phyloP scores from a whole-genome alignment of 2,329 filamentous ascomycete species.

The Tolypocladium paradoxum region DNA sequence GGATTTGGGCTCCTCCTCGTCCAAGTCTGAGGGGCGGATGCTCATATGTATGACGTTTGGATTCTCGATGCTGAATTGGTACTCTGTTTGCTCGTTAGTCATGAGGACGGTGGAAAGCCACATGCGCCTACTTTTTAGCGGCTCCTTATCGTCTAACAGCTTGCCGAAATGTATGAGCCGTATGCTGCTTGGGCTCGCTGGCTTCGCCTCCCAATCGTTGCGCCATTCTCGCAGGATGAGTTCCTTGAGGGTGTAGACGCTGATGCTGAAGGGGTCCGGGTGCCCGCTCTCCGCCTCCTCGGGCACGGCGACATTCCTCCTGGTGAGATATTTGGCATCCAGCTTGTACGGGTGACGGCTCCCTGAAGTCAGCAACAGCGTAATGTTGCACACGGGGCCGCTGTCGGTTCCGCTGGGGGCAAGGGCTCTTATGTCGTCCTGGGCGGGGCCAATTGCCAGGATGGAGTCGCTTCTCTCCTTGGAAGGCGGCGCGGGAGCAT shows the following conservation, averaged over 20 bases:
- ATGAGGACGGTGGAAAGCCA: background rate
- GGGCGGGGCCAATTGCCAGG: conserved; percentile 32
- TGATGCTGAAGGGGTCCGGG: conserved; percentile 78
- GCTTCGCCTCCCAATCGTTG: conserved; percentile 80
- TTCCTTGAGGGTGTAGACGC: conserved; percentile 88
- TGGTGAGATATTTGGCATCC: conserved; percentile 73
- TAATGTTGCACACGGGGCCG: conserved; percentile 56
- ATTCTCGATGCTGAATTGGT: conserved; percentile 61
- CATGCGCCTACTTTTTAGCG: conserved; percentile 62
- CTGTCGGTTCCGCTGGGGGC: conserved; percentile 19
- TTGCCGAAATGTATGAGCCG: conserved; percentile 87
- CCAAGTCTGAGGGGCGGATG: conserved; percentile 74
- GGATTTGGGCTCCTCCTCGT: conserved; percentile 67
- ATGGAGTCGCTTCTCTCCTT: conserved; percentile 23
- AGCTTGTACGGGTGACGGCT: conserved; percentile 84
- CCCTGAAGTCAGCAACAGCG: conserved; percentile 70
- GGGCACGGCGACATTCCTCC: conserved; percentile 68
- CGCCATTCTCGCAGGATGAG: conserved; percentile 89
- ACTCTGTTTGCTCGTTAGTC: conserved; percentile 42
- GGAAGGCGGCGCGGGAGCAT: conserved; percentile 13
- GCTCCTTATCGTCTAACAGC: conserved; percentile 78
- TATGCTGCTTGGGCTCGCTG: conserved; percentile 80
- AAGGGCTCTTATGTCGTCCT: conserved; percentile 29
- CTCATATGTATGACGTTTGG: conserved; percentile 94
- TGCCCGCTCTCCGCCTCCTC: conserved; percentile 47